Conservation (phyloP, 495 filamentous ascomycete species). For the Lichina pygmaea region DNA sequence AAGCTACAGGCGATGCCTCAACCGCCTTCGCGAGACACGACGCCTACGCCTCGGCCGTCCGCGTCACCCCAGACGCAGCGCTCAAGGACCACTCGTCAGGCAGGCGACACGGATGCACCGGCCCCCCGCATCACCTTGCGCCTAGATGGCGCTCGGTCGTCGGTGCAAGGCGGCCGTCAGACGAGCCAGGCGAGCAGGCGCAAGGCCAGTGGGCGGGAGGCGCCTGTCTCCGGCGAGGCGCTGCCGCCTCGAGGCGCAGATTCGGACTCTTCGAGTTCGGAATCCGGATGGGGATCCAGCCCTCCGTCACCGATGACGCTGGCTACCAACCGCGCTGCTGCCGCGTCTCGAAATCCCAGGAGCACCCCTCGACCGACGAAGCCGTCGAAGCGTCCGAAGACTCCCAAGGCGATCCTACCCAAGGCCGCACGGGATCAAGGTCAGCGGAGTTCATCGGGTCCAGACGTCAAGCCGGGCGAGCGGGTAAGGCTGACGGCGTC, state of each 20-base stretch:
- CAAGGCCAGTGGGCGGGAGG: slow-evolving; percentile 3
- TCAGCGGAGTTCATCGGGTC: neutral
- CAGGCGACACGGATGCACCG: slow-evolving; percentile 9
- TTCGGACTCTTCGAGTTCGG: slow-evolving; percentile 13
- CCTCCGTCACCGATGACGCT: slow-evolving; percentile 12
- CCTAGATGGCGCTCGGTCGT: slow-evolving; percentile 23
- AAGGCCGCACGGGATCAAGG: neutral
- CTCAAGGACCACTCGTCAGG: slow-evolving; percentile 13
- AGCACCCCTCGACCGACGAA: slow-evolving; percentile 9
- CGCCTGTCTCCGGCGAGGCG: slow-evolving; percentile 19
- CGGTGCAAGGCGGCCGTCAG: slow-evolving; percentile 1
- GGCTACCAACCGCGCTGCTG: slow-evolving; percentile 13
- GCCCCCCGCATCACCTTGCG: slow-evolving; percentile 35
- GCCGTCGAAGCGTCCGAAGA: slow-evolving; percentile 6
- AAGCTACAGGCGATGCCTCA: slow-evolving; percentile 59
- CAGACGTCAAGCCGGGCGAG: no score
- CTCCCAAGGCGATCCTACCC: slow-evolving; percentile 7
- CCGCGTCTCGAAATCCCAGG: slow-evolving; percentile 4
- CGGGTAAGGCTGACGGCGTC: neutral
- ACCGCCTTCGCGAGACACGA: slow-evolving; percentile 41
- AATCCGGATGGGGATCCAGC: slow-evolving; percentile 12
- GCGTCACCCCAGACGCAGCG: slow-evolving; percentile 25
- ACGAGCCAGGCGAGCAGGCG: slow-evolving; percentile 8
- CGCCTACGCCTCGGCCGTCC: slow-evolving; percentile 15
- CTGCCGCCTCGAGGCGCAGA: slow-evolving; percentile 18